These are phyloP conservation scores for Kwoniella europaea DNA, from an alignment of 768 basidiomycete genomes.

Conservation along the genomic window DNA sequence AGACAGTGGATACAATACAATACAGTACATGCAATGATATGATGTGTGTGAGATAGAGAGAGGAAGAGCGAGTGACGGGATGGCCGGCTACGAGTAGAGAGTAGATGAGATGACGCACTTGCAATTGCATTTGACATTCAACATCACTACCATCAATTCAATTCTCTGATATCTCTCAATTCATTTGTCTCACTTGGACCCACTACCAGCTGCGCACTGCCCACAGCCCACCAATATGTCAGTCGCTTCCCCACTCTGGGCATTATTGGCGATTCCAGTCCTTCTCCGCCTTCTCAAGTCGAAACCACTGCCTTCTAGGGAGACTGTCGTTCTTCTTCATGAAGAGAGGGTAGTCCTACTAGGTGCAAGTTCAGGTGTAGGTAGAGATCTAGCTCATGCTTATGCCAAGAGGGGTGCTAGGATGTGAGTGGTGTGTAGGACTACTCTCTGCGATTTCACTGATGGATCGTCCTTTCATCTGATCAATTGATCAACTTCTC, in stretches of 20 bases:
- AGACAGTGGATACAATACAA: no score
- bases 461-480: background rate
- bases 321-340: slow-evolving; percentile 42
- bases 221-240: background rate
- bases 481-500: background rate
- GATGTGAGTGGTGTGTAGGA: slow-evolving; percentile 37
- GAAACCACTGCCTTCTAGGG: slow-evolving; percentile 32
- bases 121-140: background rate
- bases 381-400: slow-evolving; percentile 69
- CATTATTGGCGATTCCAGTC: slow-evolving; percentile 32
- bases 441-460: background rate
- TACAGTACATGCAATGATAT: background rate
- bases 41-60: background rate
- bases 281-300: slow-evolving; percentile 30
- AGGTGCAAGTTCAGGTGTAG: slow-evolving; percentile 84
- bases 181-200: background rate
- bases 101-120: slow-evolving; percentile 1
- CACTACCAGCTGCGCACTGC: no score
- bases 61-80: background rate
- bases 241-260: slow-evolving; percentile 20
- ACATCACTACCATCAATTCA: background rate
- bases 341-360: slow-evolving; percentile 78
- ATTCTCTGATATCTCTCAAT: background rate
- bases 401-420: slow-evolving; percentile 77
- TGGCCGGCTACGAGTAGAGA: slow-evolving; percentile 1